These are phyloP conservation scores for Colletotrichum higginsianum DNA, from an alignment of 2,329 filamentous ascomycete genomes.

Conservation along the genomic window DNA sequence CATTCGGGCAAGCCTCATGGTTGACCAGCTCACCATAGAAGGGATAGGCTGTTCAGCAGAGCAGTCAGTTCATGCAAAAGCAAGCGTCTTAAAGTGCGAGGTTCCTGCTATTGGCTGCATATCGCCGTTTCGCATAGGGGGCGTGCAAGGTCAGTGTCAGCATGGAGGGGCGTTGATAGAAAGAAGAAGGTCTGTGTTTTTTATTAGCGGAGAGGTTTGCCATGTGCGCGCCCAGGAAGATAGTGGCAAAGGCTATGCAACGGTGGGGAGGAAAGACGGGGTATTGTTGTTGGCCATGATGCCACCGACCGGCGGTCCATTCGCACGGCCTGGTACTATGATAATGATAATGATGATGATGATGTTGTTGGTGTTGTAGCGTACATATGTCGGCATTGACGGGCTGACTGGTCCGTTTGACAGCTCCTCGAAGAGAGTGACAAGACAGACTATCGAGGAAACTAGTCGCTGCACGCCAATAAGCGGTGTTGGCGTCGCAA, in stretches of 20 bases:
- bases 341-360: too few relatives aligned
- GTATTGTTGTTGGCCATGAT: neutral
- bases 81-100: constrained; percentile 31
- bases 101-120: constrained; percentile 30
- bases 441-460: constrained; percentile 22
- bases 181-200: constrained; percentile 32
- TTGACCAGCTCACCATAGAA: constrained; percentile 19
- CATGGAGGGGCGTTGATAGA: constrained; percentile 29
- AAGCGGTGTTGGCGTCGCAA: neutral
- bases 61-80: constrained; percentile 37
- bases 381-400: neutral
- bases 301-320: neutral
- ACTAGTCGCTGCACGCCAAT: constrained; percentile 17
- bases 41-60: constrained; percentile 30
- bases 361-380: too few relatives aligned
- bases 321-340: neutral
- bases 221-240: constrained; percentile 40
- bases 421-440: constrained; percentile 19
- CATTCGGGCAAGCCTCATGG: constrained; percentile 13
- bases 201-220: constrained; percentile 28
- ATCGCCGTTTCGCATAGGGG: constrained; percentile 37
- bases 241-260: constrained; percentile 36
- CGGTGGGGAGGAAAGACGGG: constrained; percentile 23
- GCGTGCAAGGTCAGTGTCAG: constrained; percentile 33
- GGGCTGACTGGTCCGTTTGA: neutral